phyloP scores from a whole-genome alignment of 2,329 filamentous ascomycete genomes.

The Penicillium palitans region DNA sequence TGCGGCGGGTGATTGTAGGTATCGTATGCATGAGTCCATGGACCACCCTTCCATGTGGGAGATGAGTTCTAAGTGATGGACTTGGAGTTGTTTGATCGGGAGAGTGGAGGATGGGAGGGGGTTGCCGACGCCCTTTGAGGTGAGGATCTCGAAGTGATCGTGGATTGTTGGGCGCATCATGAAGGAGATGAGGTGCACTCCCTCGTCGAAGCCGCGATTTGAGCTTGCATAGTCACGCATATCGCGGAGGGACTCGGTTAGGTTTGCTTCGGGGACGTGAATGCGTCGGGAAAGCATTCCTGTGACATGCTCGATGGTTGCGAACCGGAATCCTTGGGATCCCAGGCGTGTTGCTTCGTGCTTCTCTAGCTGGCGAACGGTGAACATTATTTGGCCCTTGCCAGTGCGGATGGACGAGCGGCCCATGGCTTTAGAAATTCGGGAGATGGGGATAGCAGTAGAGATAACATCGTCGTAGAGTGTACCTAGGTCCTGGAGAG shows the following conservation, averaged over 20 bases:
- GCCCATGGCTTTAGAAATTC: conserved; percentile 30
- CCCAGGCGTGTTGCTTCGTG: conserved; percentile 65
- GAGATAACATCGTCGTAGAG: conserved; percentile 75
- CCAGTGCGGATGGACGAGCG: conserved; percentile 45
- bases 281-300: conserved; percentile 69
- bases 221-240: conserved; percentile 60
- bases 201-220: conserved; percentile 34
- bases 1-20: conserved; percentile 31
- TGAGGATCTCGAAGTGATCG: conserved; percentile 64
- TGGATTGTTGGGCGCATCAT: conserved; percentile 51
- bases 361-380: conserved; percentile 64
- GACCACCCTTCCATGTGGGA: conserved; percentile 45
- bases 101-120: conserved; percentile 62
- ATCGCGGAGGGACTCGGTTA: conserved; percentile 61
- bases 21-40: conserved; percentile 38
- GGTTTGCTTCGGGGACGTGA: conserved; percentile 66
- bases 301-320: conserved; percentile 66
- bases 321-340: conserved; percentile 76
- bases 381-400: conserved; percentile 76
- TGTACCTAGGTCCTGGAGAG: conserved; percentile 64
- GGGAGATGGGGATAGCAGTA: conserved; percentile 54
- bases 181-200: conserved; percentile 47
- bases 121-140: conserved; percentile 57
- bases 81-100: conserved; percentile 54
- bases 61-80: conserved; percentile 58